Conservation (phyloP, 768 basidiomycete species). For the Hygrocybe coccinea region DNA sequence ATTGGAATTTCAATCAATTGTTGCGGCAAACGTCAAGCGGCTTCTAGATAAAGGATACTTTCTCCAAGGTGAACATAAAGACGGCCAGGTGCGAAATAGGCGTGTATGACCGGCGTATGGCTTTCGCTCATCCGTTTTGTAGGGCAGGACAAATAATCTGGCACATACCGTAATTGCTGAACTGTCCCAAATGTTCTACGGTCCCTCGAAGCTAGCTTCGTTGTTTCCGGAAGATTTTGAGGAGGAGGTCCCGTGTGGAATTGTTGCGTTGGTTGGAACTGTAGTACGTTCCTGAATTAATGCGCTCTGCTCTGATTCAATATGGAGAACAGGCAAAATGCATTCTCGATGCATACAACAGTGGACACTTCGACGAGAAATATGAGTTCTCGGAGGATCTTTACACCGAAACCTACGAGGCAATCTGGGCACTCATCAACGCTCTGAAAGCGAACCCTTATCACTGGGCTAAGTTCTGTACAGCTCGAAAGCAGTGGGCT, state of each 20-base stretch:
- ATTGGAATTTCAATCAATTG: background rate
- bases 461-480: constrained; percentile 1
- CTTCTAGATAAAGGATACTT: background rate
- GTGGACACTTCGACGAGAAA: background rate
- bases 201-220: constrained; percentile 4
- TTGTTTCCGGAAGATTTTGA: constrained; percentile 9
- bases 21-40: background rate
- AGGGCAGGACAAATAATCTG: background rate
- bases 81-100: background rate
- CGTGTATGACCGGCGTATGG: no score
- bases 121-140: background rate
- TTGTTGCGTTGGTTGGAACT: constrained; percentile 9
- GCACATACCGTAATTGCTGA: background rate
- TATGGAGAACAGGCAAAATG: background rate
- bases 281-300: constrained; percentile 3
- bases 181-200: background rate
- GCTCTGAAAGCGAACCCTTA: background rate
- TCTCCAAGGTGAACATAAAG: background rate
- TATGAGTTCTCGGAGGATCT: background rate
- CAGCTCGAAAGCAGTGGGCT: background rate
- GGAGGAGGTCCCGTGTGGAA: constrained; percentile 7
- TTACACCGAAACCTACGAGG: background rate
- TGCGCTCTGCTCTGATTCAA: background rate
- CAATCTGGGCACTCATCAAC: background rate
- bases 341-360: background rate